Evolutionary conservation across 331 rosid species (phyloP).

Genomic region (Malus hybrid): DNA sequence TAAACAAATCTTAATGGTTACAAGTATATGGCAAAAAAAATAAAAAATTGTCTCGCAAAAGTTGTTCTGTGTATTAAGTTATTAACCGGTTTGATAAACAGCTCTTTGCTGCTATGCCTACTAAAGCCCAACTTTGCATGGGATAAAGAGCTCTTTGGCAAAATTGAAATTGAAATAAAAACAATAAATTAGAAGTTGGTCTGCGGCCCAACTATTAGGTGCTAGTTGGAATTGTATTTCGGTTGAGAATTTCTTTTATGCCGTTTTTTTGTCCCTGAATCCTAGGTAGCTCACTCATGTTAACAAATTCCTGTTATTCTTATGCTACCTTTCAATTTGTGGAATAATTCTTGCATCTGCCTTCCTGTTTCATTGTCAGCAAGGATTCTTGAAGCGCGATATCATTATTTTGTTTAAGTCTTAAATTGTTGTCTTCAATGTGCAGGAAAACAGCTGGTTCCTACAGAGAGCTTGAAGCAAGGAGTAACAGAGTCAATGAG

Average conservation of each 20-base stretch:
- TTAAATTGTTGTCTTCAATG: conserved; percentile 1
- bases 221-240: neutral
- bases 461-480: conserved; percentile 9
- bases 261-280: neutral
- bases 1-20: neutral
- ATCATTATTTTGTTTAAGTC: neutral
- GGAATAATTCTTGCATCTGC: neutral
- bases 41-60: too few relatives aligned
- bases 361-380: neutral
- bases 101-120: neutral
- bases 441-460: conserved; percentile 54
- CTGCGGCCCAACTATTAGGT: neutral
- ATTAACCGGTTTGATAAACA: neutral
- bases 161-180: neutral
- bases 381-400: neutral
- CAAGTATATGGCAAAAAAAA: neutral
- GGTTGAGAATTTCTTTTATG: neutral
- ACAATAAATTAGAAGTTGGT: neutral
- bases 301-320: neutral
- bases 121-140: neutral
- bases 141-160: too few relatives aligned
- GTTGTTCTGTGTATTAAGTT: neutral
- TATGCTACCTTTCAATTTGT: neutral
- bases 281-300: neutral
- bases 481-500: conserved; percentile 37